phyloP scores from a whole-genome alignment of 2,329 filamentous ascomycete genomes.

The Trichoderma koningii region DNA sequence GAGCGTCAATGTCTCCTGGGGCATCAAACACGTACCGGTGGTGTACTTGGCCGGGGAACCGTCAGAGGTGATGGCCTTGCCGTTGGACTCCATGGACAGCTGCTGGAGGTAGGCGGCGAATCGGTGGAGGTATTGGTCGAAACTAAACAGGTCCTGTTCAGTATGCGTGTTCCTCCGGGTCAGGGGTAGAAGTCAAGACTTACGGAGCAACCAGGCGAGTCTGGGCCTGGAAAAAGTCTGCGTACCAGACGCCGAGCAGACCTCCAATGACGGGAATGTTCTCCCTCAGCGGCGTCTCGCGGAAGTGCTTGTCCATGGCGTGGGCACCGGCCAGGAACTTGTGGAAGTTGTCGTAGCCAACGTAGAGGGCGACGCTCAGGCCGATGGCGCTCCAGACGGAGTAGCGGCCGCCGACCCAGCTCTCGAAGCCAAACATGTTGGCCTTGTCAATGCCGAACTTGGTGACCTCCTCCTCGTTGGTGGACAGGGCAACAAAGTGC shows the following conservation, averaged over 20 bases:
- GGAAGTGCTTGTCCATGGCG: constrained; percentile 99
- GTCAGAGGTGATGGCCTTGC: constrained; percentile 92
- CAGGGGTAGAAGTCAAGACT: constrained; percentile 42
- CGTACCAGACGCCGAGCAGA: constrained; percentile 97
- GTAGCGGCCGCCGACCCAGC: constrained; percentile 97
- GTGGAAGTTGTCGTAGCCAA: constrained; percentile 97
- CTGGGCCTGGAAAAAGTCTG: constrained; percentile 97
- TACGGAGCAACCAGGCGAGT: constrained; percentile 95
- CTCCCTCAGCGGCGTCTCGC: constrained; percentile 82
- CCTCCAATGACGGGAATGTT: constrained; percentile 94
- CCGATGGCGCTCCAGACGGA: constrained; percentile 99
- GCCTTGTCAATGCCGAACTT: constrained; percentile 98
- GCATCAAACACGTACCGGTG: constrained; percentile 56
- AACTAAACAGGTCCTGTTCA: constrained; percentile 51
- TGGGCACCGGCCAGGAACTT: constrained; percentile 93
- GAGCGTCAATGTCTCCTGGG: too few species aligned
- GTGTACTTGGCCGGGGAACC: constrained; percentile 93
- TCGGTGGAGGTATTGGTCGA: constrained; percentile 98
- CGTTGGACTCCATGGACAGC: constrained; percentile 99
- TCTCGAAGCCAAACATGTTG: constrained; percentile 99
- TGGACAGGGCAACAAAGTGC: constrained; percentile 97
- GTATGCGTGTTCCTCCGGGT: neutral
- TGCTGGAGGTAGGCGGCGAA: constrained; percentile 99
- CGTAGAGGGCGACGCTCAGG: constrained; percentile 88
- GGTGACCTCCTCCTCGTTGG: constrained; percentile 90